phyloP scores from a whole-genome alignment of 768 basidiomycete species.

The Infundibulicybe gibba region DNA sequence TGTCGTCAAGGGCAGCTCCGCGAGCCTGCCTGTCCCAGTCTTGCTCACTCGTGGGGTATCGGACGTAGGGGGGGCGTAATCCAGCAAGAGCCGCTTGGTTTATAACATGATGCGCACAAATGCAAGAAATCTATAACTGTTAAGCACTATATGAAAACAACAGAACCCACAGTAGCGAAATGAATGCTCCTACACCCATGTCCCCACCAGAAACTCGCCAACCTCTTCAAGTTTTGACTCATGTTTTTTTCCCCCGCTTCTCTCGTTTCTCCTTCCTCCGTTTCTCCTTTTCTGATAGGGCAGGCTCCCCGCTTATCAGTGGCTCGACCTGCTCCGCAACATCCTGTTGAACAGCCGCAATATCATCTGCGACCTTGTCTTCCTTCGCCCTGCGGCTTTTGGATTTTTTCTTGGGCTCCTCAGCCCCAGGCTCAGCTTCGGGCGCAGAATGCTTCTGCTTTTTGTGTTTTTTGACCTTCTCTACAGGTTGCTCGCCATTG shows the following conservation, averaged over 20 bases:
- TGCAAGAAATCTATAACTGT: too few species aligned
- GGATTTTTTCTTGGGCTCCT: constrained; percentile 5
- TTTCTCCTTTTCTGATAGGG: constrained; percentile 11
- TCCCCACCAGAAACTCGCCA: background rate
- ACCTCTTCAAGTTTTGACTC: background rate
- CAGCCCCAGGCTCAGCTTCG: constrained; percentile 8
- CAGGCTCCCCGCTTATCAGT: constrained; percentile 7
- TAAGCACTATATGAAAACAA: too few species aligned
- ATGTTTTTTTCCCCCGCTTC: constrained; percentile 20
- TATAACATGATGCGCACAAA: too few species aligned
- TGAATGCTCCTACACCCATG: too few species aligned
- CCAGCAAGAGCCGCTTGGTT: too few species aligned
- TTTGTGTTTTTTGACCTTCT: constrained; percentile 16
- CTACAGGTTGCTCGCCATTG: constrained; percentile 4
- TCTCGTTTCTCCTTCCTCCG: constrained; percentile 30
- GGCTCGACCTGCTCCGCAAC: constrained; percentile 11
- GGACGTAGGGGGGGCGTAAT: too few species aligned
- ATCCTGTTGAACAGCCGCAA: constrained; percentile 6
- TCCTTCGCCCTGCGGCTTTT: constrained; percentile 16
- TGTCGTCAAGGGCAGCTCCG: too few species aligned
- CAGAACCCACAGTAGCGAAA: too few species aligned
- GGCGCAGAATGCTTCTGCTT: constrained; percentile 11
- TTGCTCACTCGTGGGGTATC: too few species aligned
- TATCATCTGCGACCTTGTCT: constrained; percentile 5
- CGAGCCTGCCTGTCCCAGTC: too few species aligned